phyloP scores from a whole-genome alignment of 176 grass and related monocot genomes.

The Bromus sterilis region DNA sequence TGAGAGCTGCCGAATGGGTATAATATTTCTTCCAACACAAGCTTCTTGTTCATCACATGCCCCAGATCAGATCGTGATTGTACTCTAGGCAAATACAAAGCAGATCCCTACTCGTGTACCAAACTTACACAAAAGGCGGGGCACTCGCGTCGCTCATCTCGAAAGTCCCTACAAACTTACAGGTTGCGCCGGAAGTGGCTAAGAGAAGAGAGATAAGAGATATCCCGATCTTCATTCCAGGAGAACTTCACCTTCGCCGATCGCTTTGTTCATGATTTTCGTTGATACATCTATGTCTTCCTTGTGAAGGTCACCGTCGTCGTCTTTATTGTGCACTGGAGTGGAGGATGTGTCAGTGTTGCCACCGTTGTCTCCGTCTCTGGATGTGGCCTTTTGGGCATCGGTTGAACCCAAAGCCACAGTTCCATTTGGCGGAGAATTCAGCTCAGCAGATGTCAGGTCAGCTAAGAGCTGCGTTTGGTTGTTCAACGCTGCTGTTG shows the following conservation, averaged over 20 bases:
- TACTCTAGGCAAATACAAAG: slow-evolving; percentile 28
- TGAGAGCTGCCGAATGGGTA: slow-evolving; percentile 29
- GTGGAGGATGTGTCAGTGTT: not conserved
- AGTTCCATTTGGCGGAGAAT: slow-evolving; percentile 43
- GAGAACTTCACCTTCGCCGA: slow-evolving; percentile 43
- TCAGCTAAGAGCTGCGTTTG: slow-evolving; percentile 27
- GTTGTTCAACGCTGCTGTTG: slow-evolving; percentile 4
- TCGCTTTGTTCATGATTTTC: slow-evolving; percentile 46
- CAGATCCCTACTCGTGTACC: slow-evolving; percentile 6
- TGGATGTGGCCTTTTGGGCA: not conserved
- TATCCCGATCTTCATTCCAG: slow-evolving; percentile 36
- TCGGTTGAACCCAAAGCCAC: slow-evolving; percentile 12
- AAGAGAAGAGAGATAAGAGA: not conserved
- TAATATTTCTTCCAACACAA: slow-evolving; percentile 32
- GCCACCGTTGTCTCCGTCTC: not conserved
- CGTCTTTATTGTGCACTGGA: not conserved
- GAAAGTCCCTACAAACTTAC: slow-evolving; percentile 43
- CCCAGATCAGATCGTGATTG: slow-evolving; percentile 10
- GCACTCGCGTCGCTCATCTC: slow-evolving; percentile 26
- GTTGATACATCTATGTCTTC: slow-evolving; percentile 23
- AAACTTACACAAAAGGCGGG: slow-evolving; percentile 28
- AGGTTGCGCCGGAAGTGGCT: slow-evolving; percentile 23
- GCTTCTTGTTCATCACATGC: slow-evolving; percentile 7
- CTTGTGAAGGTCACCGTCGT: not conserved
- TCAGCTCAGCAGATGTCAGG: slow-evolving; percentile 3